These are phyloP conservation scores for Infundibulicybe gibba DNA, from an alignment of 768 basidiomycete species.

Conservation along the genomic window DNA sequence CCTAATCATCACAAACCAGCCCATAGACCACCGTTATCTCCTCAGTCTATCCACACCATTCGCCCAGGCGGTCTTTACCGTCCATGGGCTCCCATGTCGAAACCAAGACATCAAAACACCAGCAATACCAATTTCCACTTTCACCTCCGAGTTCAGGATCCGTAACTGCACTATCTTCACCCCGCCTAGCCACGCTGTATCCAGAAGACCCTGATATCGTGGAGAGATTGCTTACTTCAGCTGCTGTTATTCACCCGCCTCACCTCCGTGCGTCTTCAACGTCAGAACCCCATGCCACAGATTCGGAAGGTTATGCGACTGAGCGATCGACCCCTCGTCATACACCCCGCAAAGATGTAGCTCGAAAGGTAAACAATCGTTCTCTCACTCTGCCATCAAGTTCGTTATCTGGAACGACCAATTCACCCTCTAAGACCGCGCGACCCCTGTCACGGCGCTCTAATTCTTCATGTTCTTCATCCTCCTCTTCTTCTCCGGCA, in stretches of 20 bases:
- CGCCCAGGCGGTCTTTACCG: no score
- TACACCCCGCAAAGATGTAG: constrained; percentile 15
- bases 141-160: constrained; percentile 45
- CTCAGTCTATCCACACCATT: no score
- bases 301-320: constrained; percentile 43
- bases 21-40: no score
- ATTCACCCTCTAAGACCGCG: constrained; percentile 25
- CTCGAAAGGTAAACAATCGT: constrained; percentile 17
- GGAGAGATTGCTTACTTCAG: constrained; percentile 17
- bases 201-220: constrained; percentile 21
- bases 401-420: neutral
- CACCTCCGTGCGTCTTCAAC: constrained; percentile 18
- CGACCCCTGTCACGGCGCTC: constrained; percentile 30
- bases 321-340: constrained; percentile 30
- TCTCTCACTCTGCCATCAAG: constrained; percentile 21
- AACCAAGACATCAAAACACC: constrained; percentile 15
- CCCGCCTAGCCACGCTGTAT: constrained; percentile 20
- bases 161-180: constrained; percentile 35
- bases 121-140: constrained; percentile 35
- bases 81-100: constrained; percentile 6
- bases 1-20: no score
- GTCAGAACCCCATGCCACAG: constrained; percentile 27
- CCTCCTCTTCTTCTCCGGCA: constrained; percentile 30
- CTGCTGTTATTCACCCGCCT: constrained; percentile 20
- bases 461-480: constrained; percentile 25